A percentile compares a stretch with the other conserved stretches of the same genome.
Evolutionary conservation across 2,329 filamentous ascomycete genomes (phyloP).

Genomic region (Nemania abortiva): DNA sequence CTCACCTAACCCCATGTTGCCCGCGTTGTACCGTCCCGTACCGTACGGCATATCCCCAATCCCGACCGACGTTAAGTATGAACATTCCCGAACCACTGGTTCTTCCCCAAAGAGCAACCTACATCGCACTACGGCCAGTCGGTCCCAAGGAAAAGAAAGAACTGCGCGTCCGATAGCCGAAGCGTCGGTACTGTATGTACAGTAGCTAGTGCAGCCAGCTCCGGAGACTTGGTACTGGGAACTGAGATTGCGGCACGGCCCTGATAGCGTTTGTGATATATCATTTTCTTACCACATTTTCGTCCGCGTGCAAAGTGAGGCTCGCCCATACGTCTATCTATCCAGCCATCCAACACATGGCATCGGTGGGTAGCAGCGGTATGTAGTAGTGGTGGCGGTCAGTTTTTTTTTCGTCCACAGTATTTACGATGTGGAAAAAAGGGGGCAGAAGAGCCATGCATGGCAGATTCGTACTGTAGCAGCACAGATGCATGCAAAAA

Average conservation of each 20-base stretch:
- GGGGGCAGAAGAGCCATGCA: neutral
- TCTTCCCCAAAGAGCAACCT: neutral
- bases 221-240: constrained; percentile 12
- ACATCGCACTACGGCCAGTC: neutral
- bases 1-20: neutral
- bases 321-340: neutral
- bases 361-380: neutral
- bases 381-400: neutral
- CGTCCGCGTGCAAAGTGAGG: neutral
- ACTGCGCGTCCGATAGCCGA: constrained; percentile 7
- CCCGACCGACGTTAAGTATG: neutral
- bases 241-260: neutral
- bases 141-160: neutral
- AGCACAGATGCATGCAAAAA: neutral
- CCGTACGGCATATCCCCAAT: neutral
- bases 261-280: constrained; percentile 13
- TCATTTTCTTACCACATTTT: constrained; percentile 7
- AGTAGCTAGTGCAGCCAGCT: neutral
- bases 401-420: neutral
- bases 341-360: neutral
- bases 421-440: neutral
- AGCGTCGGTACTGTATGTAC: constrained; percentile 5
- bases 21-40: neutral
- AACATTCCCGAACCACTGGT: constrained; percentile 16
- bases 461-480: neutral